These are phyloP conservation scores for Postia placenta DNA, from an alignment of 768 basidiomycete genomes.

Conservation along the genomic window DNA sequence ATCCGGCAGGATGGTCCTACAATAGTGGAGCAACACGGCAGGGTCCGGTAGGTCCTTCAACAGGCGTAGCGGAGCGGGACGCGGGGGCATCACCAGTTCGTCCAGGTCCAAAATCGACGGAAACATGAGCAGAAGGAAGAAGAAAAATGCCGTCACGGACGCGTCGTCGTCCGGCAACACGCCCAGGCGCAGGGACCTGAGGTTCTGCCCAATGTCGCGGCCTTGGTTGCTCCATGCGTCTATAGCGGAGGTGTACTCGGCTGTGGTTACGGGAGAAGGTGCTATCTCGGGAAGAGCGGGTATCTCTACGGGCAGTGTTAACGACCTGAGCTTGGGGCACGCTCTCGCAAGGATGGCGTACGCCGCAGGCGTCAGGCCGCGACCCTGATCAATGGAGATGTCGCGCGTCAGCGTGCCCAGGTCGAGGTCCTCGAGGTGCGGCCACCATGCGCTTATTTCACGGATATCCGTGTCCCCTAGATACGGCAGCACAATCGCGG, in stretches of 20 bases:
- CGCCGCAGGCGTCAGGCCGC: constrained; percentile 3
- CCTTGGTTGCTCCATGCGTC: not conserved
- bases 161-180: not conserved
- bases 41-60: not conserved
- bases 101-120: not conserved
- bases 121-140: not conserved
- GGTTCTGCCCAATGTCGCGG: not conserved
- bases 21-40: not conserved
- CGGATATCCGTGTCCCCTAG: constrained; percentile 19
- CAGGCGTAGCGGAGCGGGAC: not conserved
- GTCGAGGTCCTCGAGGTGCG: constrained; percentile 18
- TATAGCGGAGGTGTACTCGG: too few species aligned
- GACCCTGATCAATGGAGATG: not conserved
- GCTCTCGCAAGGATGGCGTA: not conserved
- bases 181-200: not conserved
- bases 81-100: not conserved
- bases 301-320: constrained; percentile 1
- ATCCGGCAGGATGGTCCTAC: not conserved
- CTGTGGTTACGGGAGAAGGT: not conserved
- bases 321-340: not conserved
- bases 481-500: constrained; percentile 18
- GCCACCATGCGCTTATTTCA: constrained; percentile 22
- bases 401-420: constrained; percentile 20
- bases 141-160: not conserved
- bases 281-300: not conserved